Percentiles rank a stretch among this genome's conserved stretches.
These are phyloP conservation scores for Leccinum boreale DNA, from an alignment of 768 basidiomycete species.

Conservation along the genomic window DNA sequence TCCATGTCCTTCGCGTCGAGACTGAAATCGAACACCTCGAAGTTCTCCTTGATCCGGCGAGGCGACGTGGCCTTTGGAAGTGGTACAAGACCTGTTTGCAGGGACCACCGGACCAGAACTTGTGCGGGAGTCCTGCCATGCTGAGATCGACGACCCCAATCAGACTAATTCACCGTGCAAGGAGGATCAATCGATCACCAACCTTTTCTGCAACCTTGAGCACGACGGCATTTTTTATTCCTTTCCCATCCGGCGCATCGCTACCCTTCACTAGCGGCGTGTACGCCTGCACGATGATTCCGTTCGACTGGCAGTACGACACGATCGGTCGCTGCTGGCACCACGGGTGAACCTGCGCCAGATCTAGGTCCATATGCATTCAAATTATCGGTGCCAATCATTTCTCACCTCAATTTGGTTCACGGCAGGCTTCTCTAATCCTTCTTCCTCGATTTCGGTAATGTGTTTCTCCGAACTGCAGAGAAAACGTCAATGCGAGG, in stretches of 20 bases:
- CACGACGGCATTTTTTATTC: constrained; percentile 50
- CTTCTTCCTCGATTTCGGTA: constrained; percentile 22
- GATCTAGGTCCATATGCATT: background rate
- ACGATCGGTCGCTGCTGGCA: constrained; percentile 79
- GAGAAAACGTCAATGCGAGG: background rate
- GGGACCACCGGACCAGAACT: constrained; percentile 49
- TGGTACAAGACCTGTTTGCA: constrained; percentile 56
- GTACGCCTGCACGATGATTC: constrained; percentile 68
- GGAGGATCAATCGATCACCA: background rate
- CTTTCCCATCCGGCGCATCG: constrained; percentile 12
- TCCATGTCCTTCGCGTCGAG: constrained; percentile 61
- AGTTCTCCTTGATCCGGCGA: constrained; percentile 67
- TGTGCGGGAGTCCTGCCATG: constrained; percentile 36
- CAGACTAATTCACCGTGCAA: background rate
- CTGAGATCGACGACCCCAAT: constrained; percentile 14
- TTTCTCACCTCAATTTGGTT: constrained; percentile 27
- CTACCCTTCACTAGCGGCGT: constrained; percentile 62
- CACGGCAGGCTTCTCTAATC: constrained; percentile 27
- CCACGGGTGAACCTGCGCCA: constrained; percentile 63
- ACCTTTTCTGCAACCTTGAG: constrained; percentile 57
- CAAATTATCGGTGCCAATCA: background rate
- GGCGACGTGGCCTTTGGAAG: constrained; percentile 76
- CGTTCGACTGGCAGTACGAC: constrained; percentile 58
- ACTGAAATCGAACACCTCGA: constrained; percentile 70
- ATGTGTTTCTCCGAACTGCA: constrained; percentile 27